Evolutionary conservation across 2,329 filamentous ascomycete species (phyloP).

Genomic region (Nigrospora sphaerica): DNA sequence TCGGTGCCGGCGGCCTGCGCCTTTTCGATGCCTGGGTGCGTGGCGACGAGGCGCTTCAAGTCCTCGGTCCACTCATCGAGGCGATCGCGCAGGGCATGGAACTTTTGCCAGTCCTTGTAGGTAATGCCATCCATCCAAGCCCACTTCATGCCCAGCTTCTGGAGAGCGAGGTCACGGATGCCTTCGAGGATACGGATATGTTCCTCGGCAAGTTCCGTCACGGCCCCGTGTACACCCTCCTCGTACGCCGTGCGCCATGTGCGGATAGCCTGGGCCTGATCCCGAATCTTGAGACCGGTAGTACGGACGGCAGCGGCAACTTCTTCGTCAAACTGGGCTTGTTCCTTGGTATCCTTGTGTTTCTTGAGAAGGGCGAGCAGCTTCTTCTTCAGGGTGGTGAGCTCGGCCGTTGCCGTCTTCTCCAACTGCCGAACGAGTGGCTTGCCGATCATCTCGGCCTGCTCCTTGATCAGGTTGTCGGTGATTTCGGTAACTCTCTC

Average conservation of each 20-base stretch:
- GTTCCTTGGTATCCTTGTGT: slow-evolving; percentile 34
- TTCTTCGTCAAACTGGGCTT: slow-evolving; percentile 28
- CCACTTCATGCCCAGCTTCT: slow-evolving; percentile 91
- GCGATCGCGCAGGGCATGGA: slow-evolving; percentile 76
- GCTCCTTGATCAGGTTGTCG: slow-evolving; percentile 49
- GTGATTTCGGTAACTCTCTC: slow-evolving; percentile 55
- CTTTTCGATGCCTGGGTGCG: slow-evolving; percentile 62
- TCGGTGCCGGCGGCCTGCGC: slow-evolving; percentile 62
- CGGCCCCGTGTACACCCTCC: slow-evolving; percentile 57
- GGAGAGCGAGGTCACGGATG: slow-evolving; percentile 76
- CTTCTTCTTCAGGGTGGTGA: slow-evolving; percentile 57
- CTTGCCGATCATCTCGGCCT: slow-evolving; percentile 59
- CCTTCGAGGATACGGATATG: slow-evolving; percentile 77
- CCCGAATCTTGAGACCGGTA: slow-evolving; percentile 67
- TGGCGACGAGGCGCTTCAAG: slow-evolving; percentile 67
- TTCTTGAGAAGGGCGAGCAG: slow-evolving; percentile 60
- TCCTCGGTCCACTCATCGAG: slow-evolving; percentile 81
- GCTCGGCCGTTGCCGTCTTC: slow-evolving; percentile 55
- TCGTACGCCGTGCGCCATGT: slow-evolving; percentile 71
- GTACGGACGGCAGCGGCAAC: slow-evolving; percentile 48
- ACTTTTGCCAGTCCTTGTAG: slow-evolving; percentile 96
- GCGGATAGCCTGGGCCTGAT: slow-evolving; percentile 68
- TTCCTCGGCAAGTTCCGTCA: slow-evolving; percentile 67
- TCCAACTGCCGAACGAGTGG: slow-evolving; percentile 63
- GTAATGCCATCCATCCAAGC: slow-evolving; percentile 93